These are phyloP conservation scores for Collybia sordida DNA, from an alignment of 768 basidiomycete genomes.

Conservation along the genomic window DNA sequence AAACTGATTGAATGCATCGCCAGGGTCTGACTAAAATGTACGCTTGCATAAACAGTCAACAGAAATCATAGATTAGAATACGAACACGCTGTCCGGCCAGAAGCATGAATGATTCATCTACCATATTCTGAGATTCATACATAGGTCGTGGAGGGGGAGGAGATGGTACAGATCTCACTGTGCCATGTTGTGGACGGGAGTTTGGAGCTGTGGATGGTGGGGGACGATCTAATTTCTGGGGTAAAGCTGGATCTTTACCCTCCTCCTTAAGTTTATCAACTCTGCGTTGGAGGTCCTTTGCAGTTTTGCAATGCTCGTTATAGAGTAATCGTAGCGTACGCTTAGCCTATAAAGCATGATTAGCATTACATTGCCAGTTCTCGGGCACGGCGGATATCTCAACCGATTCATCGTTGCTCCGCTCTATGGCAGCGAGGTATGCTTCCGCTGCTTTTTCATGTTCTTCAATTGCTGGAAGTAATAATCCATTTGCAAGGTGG, in stretches of 20 bases:
- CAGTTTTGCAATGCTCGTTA: slow-evolving; percentile 71
- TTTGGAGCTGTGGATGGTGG: slow-evolving; percentile 21
- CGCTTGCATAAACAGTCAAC: slow-evolving; percentile 3
- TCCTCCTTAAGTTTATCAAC: slow-evolving; percentile 74
- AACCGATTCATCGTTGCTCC: slow-evolving; percentile 74
- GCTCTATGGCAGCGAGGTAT: slow-evolving; percentile 70
- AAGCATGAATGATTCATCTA: slow-evolving; percentile 89
- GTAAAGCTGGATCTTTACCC: slow-evolving; percentile 72
- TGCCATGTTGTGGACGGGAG: slow-evolving; percentile 27
- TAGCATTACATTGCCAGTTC: slow-evolving; percentile 3
- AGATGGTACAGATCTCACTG: slow-evolving; percentile 43
- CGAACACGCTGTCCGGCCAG: slow-evolving; percentile 73
- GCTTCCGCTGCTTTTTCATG: slow-evolving; percentile 76
- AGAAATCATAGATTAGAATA: slow-evolving; percentile 10
- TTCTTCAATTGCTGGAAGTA: slow-evolving; percentile 72
- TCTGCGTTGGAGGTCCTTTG: slow-evolving; percentile 68
- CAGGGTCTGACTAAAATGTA: slow-evolving; percentile 63
- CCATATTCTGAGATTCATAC: slow-evolving; percentile 59
- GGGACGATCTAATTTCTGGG: slow-evolving; percentile 52
- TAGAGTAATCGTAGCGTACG: slow-evolving; percentile 74
- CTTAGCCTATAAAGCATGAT: slow-evolving; percentile 55
- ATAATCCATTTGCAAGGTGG: slow-evolving; percentile 59
- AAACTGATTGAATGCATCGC: slow-evolving; percentile 86
- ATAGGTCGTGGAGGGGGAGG: slow-evolving; percentile 45
- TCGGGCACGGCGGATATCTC: slow-evolving; percentile 16